These are phyloP conservation scores for Rhodofomes roseus DNA, from an alignment of 1,284 basidiomycete genomes.

Conservation along the genomic window DNA sequence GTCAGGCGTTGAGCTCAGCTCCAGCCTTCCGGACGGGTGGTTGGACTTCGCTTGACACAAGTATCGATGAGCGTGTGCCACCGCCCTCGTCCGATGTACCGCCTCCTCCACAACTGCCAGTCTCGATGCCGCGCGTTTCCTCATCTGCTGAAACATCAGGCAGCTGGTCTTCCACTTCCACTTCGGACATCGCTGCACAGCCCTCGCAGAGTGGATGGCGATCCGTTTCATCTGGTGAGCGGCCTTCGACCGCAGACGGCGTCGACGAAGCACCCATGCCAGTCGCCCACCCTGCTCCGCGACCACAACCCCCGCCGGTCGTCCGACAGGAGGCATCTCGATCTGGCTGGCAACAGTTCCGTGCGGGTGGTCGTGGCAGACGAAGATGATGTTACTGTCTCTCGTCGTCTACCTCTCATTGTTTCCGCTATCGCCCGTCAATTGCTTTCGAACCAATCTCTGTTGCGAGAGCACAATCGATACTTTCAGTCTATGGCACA, in stretches of 20 bases:
- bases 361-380: slow-evolving; percentile 23
- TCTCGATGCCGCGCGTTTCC: not conserved
- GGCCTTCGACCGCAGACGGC: not conserved
- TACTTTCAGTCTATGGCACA: slow-evolving; percentile 6
- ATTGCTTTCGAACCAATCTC: not conserved
- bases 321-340: slow-evolving; percentile 20
- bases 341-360: slow-evolving; percentile 57
- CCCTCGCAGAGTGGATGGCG: not conserved
- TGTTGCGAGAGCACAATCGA: not conserved
- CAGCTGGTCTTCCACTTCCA: not conserved
- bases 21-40: slow-evolving; percentile 54
- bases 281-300: not conserved
- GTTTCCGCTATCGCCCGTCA: not conserved
- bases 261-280: not conserved
- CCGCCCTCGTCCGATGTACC: slow-evolving; percentile 10
- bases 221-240: not conserved
- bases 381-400: slow-evolving; percentile 13
- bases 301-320: not conserved
- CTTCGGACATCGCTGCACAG: not conserved
- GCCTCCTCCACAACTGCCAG: slow-evolving; percentile 1
- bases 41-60: slow-evolving; percentile 57
- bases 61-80: slow-evolving; percentile 18
- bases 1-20: slow-evolving; percentile 19
- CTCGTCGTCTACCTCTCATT: not conserved
- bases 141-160: not conserved